Conservation (phyloP, 805 yeast species). For the Lachancea nothofagi region DNA sequence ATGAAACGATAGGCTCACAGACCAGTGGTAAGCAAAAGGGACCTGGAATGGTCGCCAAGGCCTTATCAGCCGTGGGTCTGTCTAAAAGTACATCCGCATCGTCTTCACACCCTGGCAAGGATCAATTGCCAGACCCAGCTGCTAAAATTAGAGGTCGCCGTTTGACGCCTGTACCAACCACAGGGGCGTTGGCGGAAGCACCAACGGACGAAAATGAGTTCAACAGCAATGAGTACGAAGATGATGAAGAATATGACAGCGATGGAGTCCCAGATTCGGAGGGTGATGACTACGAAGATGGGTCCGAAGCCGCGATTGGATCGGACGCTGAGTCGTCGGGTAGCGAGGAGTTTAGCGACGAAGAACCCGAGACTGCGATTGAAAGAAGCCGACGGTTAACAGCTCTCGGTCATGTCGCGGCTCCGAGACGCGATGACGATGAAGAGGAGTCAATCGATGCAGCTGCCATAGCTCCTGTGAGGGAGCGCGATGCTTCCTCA, state of each 20-base stretch:
- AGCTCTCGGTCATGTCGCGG: constrained; percentile 44
- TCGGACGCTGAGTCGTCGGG: constrained; percentile 18
- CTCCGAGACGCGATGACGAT: constrained; percentile 40
- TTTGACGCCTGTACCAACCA: constrained; percentile 13
- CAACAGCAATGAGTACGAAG: constrained; percentile 14
- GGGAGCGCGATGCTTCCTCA: background rate
- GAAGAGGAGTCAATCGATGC: constrained; percentile 38
- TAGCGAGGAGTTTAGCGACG: constrained; percentile 24
- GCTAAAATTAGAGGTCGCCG: constrained; percentile 5
- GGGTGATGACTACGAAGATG: constrained; percentile 19
- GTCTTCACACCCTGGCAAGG: background rate
- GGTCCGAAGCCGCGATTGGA: constrained; percentile 12
- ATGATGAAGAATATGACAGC: constrained; percentile 4
- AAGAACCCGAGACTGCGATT: constrained; percentile 52
- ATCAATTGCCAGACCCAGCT: background rate
- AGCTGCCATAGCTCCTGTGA: background rate
- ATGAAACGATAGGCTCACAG: constrained; percentile 22
- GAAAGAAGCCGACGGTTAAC: constrained; percentile 59
- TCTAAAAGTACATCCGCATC: constrained; percentile 21
- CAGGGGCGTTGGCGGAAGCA: background rate
- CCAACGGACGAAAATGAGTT: constrained; percentile 2
- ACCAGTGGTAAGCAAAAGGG: constrained; percentile 12
- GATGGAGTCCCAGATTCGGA: constrained; percentile 23
- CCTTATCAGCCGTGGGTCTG: constrained; percentile 52
- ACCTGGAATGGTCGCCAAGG: constrained; percentile 41